Evolutionary conservation across 2,329 filamentous ascomycete genomes (phyloP).

Genomic region (Pseudogymnoascus verrucosus): DNA sequence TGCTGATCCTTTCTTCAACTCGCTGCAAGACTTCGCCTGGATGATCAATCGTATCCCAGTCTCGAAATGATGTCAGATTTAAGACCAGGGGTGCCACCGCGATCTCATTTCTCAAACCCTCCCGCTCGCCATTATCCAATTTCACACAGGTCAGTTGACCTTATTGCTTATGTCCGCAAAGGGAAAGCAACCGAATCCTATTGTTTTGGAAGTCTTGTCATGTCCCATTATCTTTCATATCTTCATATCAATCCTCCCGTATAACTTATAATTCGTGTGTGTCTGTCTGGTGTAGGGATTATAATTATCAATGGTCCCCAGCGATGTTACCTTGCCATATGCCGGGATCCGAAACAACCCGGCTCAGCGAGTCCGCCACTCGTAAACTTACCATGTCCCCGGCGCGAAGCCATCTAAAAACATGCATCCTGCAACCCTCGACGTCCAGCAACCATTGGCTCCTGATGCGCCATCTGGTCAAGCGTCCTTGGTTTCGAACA

Average conservation of each 20-base stretch:
- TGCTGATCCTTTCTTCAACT: too few species aligned
- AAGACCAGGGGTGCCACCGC: neutral
- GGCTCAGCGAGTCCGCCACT: neutral
- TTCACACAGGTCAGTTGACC: neutral
- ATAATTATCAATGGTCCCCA: neutral
- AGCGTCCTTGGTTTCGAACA: neutral
- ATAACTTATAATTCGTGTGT: neutral
- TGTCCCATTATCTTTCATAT: neutral
- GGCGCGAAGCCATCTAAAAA: neutral
- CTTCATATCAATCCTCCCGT: neutral
- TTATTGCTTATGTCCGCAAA: neutral
- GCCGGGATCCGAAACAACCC: conserved; percentile 10
- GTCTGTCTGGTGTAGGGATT: neutral
- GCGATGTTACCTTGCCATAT: conserved; percentile 1
- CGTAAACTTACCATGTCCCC: conserved; percentile 5
- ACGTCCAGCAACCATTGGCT: neutral
- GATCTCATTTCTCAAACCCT: neutral
- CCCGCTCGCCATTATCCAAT: neutral
- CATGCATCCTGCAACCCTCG: neutral
- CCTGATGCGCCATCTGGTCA: neutral
- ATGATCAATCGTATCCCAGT: neutral
- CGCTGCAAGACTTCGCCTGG: neutral
- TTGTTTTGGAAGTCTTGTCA: neutral
- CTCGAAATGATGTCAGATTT: conserved; percentile 7
- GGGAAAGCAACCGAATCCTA: neutral